Evolutionary conservation across 2,329 filamentous ascomycete genomes (phyloP).

Genomic region (Lecanoromycetidae sp.): DNA sequence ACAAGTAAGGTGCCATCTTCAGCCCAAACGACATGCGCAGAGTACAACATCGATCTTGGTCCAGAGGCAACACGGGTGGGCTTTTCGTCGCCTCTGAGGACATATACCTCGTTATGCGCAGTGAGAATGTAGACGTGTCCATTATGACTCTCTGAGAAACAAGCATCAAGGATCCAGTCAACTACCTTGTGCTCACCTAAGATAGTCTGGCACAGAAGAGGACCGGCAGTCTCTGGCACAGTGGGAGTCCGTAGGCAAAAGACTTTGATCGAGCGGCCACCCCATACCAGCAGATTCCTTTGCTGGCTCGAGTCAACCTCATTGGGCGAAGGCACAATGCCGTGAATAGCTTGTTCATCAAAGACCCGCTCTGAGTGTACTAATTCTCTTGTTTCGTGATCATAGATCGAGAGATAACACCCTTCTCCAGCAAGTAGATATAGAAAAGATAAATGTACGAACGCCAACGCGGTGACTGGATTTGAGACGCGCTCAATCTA

Average conservation of each 20-base stretch:
- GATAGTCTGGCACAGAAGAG: too few species aligned
- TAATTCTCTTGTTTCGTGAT: constrained; percentile 24
- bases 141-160: constrained; percentile 34
- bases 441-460: constrained; percentile 2
- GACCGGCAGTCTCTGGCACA: too few species aligned
- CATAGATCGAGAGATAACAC: constrained; percentile 44
- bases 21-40: constrained; percentile 60
- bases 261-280: constrained; percentile 41
- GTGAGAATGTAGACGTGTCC: constrained; percentile 53
- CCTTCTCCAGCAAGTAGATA: constrained; percentile 44
- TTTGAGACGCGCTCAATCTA: neutral
- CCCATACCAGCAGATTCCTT: constrained; percentile 53
- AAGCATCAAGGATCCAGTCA: constrained; percentile 69
- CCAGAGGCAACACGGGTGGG: constrained; percentile 32
- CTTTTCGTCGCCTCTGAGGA: constrained; percentile 9
- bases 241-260: too few species aligned
- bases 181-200: too few species aligned
- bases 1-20: constrained; percentile 52
- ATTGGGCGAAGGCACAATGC: too few species aligned
- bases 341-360: constrained; percentile 58
- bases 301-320: too few species aligned
- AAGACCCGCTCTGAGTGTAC: constrained; percentile 43
- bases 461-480: constrained; percentile 14
- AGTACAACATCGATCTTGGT: constrained; percentile 74
- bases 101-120: constrained; percentile 70